Percentiles rank a stretch among this genome's conserved stretches.
These are phyloP conservation scores for Xylaria polymorpha DNA, from an alignment of 2,329 filamentous ascomycete species.

Conservation along the genomic window DNA sequence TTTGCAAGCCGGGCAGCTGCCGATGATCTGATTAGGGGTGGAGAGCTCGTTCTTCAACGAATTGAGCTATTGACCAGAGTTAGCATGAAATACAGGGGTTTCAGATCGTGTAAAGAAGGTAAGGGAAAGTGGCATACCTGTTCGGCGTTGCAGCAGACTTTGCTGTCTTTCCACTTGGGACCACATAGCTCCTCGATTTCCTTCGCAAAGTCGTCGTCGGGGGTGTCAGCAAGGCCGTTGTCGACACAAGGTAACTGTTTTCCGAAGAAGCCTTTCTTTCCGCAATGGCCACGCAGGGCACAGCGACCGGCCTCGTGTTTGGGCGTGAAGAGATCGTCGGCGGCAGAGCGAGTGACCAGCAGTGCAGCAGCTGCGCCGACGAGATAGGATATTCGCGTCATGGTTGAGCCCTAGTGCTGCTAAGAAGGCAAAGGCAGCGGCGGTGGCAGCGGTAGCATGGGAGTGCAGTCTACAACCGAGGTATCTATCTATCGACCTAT, in stretches of 20 bases:
- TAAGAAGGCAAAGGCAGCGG: background rate
- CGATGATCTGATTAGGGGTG: constrained; percentile 87
- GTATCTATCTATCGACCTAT: constrained; percentile 21
- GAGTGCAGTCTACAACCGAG: constrained; percentile 16
- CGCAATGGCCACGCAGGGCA: constrained; percentile 90
- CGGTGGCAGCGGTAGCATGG: constrained; percentile 39
- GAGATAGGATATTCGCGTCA: constrained; percentile 54
- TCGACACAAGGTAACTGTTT: constrained; percentile 92
- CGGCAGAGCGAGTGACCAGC: constrained; percentile 49
- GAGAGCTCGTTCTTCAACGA: constrained; percentile 85
- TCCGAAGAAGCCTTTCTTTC: constrained; percentile 89
- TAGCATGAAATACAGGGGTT: constrained; percentile 28
- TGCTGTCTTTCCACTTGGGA: constrained; percentile 82
- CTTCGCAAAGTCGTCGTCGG: constrained; percentile 75
- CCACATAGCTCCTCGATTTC: constrained; percentile 89
- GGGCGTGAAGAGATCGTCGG: constrained; percentile 57
- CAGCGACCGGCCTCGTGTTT: constrained; percentile 90
- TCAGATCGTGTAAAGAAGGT: constrained; percentile 2
- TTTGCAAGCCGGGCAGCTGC: constrained; percentile 95
- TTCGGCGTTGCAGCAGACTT: constrained; percentile 84
- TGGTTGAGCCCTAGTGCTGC: constrained; percentile 46
- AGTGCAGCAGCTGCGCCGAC: constrained; percentile 50
- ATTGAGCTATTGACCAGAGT: constrained; percentile 68
- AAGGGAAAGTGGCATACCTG: constrained; percentile 66
- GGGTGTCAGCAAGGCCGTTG: constrained; percentile 82